Evolutionary conservation across 2,329 filamentous ascomycete species (phyloP), one percentile per base, ranked within the genome.

Genomic region (Blastomyces gilchristii): DNA sequence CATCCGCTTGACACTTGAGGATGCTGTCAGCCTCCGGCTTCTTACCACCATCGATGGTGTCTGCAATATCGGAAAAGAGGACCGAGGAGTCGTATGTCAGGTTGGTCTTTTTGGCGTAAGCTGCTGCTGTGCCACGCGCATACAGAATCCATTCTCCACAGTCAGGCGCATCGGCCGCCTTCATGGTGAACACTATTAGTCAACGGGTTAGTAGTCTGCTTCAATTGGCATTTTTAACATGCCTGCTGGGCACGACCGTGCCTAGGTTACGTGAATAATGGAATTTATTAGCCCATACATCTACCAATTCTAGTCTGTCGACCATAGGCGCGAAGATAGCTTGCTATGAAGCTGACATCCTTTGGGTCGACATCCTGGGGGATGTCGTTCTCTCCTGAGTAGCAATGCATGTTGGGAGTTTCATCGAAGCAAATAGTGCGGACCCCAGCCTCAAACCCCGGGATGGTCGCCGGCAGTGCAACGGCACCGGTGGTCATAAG

Each of bases 121-220:
- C 53, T 25, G 61, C 61, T 9, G 61, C 54, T 9, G 53, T 39
- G 4, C 58, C 25, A 16, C 25, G 52, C 9, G 53, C 31, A 28
- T 63, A 63, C 18, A 63, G 61, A 43, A 52, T 18, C 43, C 61
- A 63, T 60, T 63, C 61, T 53, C 61, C 56, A 12, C 61, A 63
- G 53, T 63, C 45, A 50, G 61, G 28, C 25, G 56, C 56, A 34
- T 59, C 54, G 16, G 61, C 61, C 16, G 61, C 56, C 9, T 34
- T 52, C 61, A 63, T 63, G 39, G 61, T 63, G 43, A 63, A 47
- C 43, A 63, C 61, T 41, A 45, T 39, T 63, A 18, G 16, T 60
- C 34, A 37, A 43, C 4, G 18, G 6, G n/a, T 58, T 58, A 58
- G 56, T n/a, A 28, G 28, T 28, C 34, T 25, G 37, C n/a, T 45